Base-by-base conservation (phyloP, 164 flowering plant genomes). In the Malania oleifera region DNA sequence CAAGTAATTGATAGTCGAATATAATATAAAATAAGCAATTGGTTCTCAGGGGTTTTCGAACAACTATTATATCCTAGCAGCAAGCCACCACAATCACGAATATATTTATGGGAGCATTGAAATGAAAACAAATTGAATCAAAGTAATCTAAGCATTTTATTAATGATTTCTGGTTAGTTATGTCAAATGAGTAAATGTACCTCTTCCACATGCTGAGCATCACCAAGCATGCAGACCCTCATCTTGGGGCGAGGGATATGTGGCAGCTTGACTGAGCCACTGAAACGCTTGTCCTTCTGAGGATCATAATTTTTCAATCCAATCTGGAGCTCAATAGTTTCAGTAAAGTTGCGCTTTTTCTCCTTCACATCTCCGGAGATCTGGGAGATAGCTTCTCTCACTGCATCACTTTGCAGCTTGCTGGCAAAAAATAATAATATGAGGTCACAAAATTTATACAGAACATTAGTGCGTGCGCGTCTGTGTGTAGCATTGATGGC, bases 271-370 rank as follows among this genome's bases (percentile, higher is more conserved):
- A 73, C 71, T 19, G 73, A 73, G 18, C 77, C 77, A 37, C 71
- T 73, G 61, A 73, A 73, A 52, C 74, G 71, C 71, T 70, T 73
- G 52, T 70, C 77, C 59, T 73, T 70, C 12, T 73, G 77, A 0
- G 70, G 77, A 13, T 73, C 70, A 59, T 73, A 73, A 59, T 73
- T 73, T 54, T 73, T 73, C 67, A 73, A 34, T 2, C 77, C 77
- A 53, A 74, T 67, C 47, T 75, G 76, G 2, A 75, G 71, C 65
- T 75, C 79, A 53, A 75, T 57, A 14, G 76, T 75, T 64, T 75
- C 76, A 0, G 51, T 37, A 38, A 75, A 75, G 7, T 75, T 75
- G 6, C 79, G 54, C 4, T 69, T 69, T 41, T 71, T 75, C 62
- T 66, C 76, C 18, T 63, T 67, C 0, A 64, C 47, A n/a, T 50